A percentile compares a stretch with the other conserved stretches of the same genome.
Evolutionary conservation across 441 rosid species (phyloP).

Genomic region (Breynia disticha): DNA sequence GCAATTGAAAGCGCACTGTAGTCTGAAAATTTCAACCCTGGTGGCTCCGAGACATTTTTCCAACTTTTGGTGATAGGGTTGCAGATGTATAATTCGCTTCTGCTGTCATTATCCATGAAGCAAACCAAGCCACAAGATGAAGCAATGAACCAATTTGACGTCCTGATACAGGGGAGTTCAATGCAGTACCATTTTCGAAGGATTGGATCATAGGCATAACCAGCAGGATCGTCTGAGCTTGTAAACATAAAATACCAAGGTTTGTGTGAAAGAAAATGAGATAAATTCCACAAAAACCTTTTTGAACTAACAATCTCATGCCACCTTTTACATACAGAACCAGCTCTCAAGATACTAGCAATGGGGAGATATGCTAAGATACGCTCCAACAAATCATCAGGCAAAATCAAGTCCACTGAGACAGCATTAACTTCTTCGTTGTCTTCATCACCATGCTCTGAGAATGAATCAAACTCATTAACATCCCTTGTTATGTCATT

Average conservation of each 20-base stretch:
- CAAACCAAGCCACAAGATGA: slow-evolving; percentile 83
- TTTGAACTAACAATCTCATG: slow-evolving; percentile 72
- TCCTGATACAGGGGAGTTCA: slow-evolving; percentile 73
- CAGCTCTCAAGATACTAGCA: slow-evolving; percentile 79
- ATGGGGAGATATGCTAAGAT: slow-evolving; percentile 76
- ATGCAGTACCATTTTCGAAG: slow-evolving; percentile 74
- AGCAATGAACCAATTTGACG: slow-evolving; percentile 65
- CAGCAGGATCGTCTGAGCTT: slow-evolving; percentile 73
- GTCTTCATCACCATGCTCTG: slow-evolving; percentile 57
- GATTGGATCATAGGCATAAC: slow-evolving; percentile 78
- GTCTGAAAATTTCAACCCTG: slow-evolving; percentile 52
- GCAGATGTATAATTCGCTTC: slow-evolving; percentile 61
- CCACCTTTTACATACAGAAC: slow-evolving; percentile 90
- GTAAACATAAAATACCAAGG: slow-evolving; percentile 99
- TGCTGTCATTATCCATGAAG: slow-evolving; percentile 81
- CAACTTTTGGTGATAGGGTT: slow-evolving; percentile 61
- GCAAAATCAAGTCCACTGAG: slow-evolving; percentile 64
- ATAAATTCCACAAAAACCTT: slow-evolving; percentile 55
- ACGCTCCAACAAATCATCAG: slow-evolving; percentile 76
- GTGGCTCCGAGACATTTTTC: slow-evolving; percentile 54
- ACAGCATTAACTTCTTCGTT: slow-evolving; percentile 37
- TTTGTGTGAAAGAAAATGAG: slow-evolving; percentile 47
- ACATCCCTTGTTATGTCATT: slow-evolving; percentile 38
- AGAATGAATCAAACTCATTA: slow-evolving; percentile 34
- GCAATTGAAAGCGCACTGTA: slow-evolving; percentile 74